Conservation (phyloP, 164 flowering plant species). For the Macadamia tetraphylla region DNA sequence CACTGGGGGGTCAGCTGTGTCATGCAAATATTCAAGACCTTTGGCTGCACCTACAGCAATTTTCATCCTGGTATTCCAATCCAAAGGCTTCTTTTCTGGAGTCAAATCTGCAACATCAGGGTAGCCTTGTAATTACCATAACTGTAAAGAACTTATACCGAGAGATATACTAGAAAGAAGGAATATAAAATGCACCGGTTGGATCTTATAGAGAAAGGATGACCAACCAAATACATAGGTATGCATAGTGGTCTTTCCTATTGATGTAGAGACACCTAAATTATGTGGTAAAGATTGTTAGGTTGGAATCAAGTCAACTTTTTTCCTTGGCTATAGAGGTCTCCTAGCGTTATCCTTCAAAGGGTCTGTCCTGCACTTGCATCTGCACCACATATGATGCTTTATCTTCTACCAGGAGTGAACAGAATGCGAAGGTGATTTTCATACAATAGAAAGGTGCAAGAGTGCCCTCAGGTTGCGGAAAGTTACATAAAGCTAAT, state of each 20-base stretch:
- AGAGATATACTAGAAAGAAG: neutral
- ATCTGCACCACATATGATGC: too few relatives aligned
- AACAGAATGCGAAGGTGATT: neutral
- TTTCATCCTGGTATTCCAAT: conserved; percentile 76
- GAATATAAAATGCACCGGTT: neutral
- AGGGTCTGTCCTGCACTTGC: too few relatives aligned
- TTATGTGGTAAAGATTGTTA: too few relatives aligned
- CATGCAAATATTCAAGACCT: conserved; percentile 86
- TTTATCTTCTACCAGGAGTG: too few relatives aligned
- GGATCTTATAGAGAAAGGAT: neutral
- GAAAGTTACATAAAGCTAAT: neutral
- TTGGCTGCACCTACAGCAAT: conserved; percentile 80
- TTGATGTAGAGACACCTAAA: neutral
- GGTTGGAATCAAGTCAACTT: too few relatives aligned
- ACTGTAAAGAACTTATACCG: neutral
- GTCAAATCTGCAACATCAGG: conserved; percentile 34
- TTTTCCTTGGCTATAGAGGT: too few relatives aligned
- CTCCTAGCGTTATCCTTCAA: too few relatives aligned
- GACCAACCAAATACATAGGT: neutral
- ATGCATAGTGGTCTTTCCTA: neutral
- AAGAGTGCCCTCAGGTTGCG: neutral
- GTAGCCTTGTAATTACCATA: neutral
- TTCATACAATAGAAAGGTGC: neutral
- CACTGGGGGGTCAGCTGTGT: conserved; percentile 69
- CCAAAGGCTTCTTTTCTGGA: conserved; percentile 44